Percentiles rank a stretch among this genome's conserved stretches.
phyloP scores from a whole-genome alignment of 257 asterid genomes.

The Capsicum rhomboideum region DNA sequence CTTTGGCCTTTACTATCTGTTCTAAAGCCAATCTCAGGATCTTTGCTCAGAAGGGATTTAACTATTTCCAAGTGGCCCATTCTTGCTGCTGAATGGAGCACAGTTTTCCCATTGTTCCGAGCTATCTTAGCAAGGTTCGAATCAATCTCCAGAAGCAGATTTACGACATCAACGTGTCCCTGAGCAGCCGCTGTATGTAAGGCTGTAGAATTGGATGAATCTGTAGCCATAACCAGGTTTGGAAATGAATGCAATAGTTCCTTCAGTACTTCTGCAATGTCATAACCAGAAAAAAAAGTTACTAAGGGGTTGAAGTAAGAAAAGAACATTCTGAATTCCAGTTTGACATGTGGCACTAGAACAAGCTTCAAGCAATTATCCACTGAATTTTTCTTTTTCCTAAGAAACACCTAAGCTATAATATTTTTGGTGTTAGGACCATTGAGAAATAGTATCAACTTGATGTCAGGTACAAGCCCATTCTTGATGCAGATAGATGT shows the following conservation, averaged over 20 bases:
- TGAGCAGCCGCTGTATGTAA: constrained; percentile 97
- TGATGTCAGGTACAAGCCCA: background rate
- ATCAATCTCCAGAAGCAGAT: constrained; percentile 72
- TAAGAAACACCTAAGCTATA: background rate
- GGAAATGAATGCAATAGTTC: constrained; percentile 64
- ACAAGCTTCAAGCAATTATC: background rate
- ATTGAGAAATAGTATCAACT: background rate
- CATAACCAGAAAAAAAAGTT: background rate
- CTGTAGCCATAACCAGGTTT: constrained; percentile 79
- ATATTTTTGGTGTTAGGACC: background rate
- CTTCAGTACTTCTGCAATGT: constrained; percentile 66
- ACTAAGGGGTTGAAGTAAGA: background rate
- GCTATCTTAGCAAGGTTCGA: constrained; percentile 79
- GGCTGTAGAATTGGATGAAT: constrained; percentile 73
- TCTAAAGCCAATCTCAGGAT: constrained; percentile 64
- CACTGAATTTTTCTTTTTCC: background rate
- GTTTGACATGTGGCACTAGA: background rate
- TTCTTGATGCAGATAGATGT: background rate
- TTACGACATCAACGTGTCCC: constrained; percentile 65
- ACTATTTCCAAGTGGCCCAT: constrained; percentile 95
- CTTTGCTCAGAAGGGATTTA: constrained; percentile 59
- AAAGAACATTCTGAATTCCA: background rate
- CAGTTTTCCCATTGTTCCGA: constrained; percentile 85
- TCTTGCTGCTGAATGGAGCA: constrained; percentile 90
- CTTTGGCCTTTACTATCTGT: constrained; percentile 90